Conservation (phyloP, 2,329 filamentous ascomycete genomes). For the Coniochaeta prunicola region DNA sequence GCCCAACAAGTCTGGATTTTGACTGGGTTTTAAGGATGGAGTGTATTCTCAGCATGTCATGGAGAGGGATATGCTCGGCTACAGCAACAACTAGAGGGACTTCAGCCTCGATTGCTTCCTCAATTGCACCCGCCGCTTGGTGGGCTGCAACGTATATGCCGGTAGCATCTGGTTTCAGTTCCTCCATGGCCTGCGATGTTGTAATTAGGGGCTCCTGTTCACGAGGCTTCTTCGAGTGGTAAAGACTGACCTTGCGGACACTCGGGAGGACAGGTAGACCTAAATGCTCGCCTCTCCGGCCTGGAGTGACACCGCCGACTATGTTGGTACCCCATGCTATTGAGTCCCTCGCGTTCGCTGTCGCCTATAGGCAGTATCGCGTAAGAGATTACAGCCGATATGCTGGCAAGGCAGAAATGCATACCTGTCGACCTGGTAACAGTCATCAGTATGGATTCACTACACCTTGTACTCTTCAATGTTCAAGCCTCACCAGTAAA, state of each 20-base stretch:
- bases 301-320: conserved; percentile 70
- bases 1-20: conserved; percentile 65
- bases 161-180: conserved; percentile 67
- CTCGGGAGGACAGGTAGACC: conserved; percentile 65
- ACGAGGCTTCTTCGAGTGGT: background rate
- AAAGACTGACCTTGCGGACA: conserved; percentile 45
- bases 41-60: conserved; percentile 66
- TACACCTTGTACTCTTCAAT: background rate
- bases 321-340: conserved; percentile 74
- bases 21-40: conserved; percentile 65
- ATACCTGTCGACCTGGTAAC: conserved; percentile 13
- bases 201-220: background rate
- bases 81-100: conserved; percentile 72
- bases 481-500: conserved; percentile 26
- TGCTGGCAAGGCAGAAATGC: conserved; percentile 1
- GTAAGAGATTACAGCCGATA: background rate
- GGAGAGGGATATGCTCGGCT: conserved; percentile 71
- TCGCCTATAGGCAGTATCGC: conserved; percentile 43
- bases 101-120: conserved; percentile 74
- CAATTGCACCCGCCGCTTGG: conserved; percentile 64
- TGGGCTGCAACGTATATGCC: conserved; percentile 75
- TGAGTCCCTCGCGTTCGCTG: conserved; percentile 69
- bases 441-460: background rate
- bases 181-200: conserved; percentile 51
- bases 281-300: conserved; percentile 62